A percentile compares a stretch with the other conserved stretches of the same genome.
Conservation (phyloP, 2,329 filamentous ascomycete genomes). For the Alternaria arbusti region DNA sequence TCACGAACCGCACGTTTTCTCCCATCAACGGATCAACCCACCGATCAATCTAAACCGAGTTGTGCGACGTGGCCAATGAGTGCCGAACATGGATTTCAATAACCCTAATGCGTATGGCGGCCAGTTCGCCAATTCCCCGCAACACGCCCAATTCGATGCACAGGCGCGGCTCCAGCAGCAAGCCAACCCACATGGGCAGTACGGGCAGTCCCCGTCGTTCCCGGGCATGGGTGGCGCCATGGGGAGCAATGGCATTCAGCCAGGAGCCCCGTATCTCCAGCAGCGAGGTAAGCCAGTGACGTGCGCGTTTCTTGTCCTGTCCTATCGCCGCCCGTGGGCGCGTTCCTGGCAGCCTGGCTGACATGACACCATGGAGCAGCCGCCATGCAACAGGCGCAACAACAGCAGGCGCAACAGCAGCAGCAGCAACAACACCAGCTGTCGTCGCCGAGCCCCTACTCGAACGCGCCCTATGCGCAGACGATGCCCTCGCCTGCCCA, state of each 20-base stretch:
- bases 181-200: slow-evolving; percentile 37
- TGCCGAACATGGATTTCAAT: slow-evolving; percentile 49
- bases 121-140: slow-evolving; percentile 41
- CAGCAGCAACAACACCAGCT: slow-evolving; percentile 46
- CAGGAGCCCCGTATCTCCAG: slow-evolving; percentile 41
- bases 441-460: slow-evolving; percentile 47
- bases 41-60: slow-evolving; percentile 48
- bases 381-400: slow-evolving; percentile 34
- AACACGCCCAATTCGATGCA: slow-evolving; percentile 42
- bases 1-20: slow-evolving; percentile 41
- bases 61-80: slow-evolving; percentile 50
- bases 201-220: slow-evolving; percentile 42
- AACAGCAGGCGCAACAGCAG: slow-evolving; percentile 34
- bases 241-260: slow-evolving; percentile 36
- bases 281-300: slow-evolving; percentile 48
- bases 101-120: slow-evolving; percentile 46
- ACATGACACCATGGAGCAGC: slow-evolving; percentile 28
- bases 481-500: slow-evolving; percentile 45
- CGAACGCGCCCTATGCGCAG: slow-evolving; percentile 48
- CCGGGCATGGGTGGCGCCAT: slow-evolving; percentile 25
- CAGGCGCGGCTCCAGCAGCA: slow-evolving; percentile 44
- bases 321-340: slow-evolving; percentile 20
- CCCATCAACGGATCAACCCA: slow-evolving; percentile 28
- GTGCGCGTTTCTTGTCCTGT: slow-evolving; percentile 12
- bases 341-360: slow-evolving; percentile 16